phyloP scores from a whole-genome alignment of 495 filamentous ascomycete species.

The Xylaria castorea region DNA sequence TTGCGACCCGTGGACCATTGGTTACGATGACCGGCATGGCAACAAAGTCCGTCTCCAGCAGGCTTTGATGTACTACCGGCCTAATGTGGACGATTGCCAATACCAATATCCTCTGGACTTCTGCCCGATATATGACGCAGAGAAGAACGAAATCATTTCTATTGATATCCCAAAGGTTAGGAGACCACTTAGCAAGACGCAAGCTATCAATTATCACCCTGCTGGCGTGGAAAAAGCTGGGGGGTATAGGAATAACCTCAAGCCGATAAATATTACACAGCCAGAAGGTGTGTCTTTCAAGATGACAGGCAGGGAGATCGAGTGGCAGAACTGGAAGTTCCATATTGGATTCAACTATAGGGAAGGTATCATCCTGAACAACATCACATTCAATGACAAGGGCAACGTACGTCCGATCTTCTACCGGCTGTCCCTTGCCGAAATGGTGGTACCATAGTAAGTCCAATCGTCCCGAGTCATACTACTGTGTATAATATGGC shows the following conservation, averaged over 20 bases:
- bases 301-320: constrained; percentile 76
- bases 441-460: constrained; percentile 94
- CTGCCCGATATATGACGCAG: constrained; percentile 89
- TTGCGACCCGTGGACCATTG: constrained; percentile 92
- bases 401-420: constrained; percentile 81
- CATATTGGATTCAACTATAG: constrained; percentile 96
- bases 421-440: constrained; percentile 89
- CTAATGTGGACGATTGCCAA: constrained; percentile 83
- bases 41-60: constrained; percentile 83
- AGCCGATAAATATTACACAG: constrained; percentile 95
- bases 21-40: constrained; percentile 91
- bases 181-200: constrained; percentile 74
- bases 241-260: constrained; percentile 80
- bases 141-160: constrained; percentile 81
- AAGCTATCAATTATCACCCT: constrained; percentile 81
- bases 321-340: constrained; percentile 95
- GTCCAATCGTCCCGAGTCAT: constrained; percentile 9
- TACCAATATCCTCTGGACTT: constrained; percentile 94
- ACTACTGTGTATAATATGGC: not conserved
- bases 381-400: constrained; percentile 91
- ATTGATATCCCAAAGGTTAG: constrained; percentile 88
- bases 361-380: constrained; percentile 91
- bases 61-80: constrained; percentile 95
- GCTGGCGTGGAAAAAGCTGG: constrained; percentile 74
- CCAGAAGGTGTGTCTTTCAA: constrained; percentile 92